A percentile compares a stretch with the other conserved stretches of the same genome.
phyloP scores from a whole-genome alignment of 441 rosid genomes.

The Sinapis alba region DNA sequence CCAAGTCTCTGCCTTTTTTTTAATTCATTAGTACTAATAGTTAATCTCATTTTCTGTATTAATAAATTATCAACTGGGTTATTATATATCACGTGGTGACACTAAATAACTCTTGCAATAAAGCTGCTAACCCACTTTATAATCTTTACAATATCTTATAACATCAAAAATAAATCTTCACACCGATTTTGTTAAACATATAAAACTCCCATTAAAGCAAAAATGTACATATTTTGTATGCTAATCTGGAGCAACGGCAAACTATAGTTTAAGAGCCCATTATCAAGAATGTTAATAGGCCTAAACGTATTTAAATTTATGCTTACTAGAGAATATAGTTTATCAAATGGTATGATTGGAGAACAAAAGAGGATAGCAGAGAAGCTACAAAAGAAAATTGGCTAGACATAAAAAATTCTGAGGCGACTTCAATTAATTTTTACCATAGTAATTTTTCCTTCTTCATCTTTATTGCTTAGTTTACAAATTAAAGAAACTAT shows the following conservation, averaged over 20 bases:
- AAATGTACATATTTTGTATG: background rate
- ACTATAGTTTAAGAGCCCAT: background rate
- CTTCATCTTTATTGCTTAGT: no score
- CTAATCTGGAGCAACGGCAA: background rate
- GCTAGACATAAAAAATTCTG: background rate
- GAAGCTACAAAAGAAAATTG: background rate
- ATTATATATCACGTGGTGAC: slow-evolving; percentile 34
- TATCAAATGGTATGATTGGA: background rate
- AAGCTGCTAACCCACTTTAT: slow-evolving; percentile 5
- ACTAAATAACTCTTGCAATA: background rate
- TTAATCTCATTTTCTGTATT: background rate
- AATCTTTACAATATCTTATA: background rate
- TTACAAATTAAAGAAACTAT: no score
- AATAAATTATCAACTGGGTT: background rate
- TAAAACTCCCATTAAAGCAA: background rate
- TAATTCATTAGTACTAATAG: background rate
- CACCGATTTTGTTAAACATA: background rate
- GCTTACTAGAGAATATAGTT: background rate
- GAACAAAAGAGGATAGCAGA: background rate
- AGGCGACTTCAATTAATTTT: no score
- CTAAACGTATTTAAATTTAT: background rate
- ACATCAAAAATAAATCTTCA: background rate
- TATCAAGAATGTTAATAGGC: background rate
- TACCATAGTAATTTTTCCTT: no score
- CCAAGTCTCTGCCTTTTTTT: slow-evolving; percentile 34